A percentile compares a stretch with the other conserved stretches of the same genome.
phyloP scores from a whole-genome alignment of 768 basidiomycete species.

The Suillus subaureus region DNA sequence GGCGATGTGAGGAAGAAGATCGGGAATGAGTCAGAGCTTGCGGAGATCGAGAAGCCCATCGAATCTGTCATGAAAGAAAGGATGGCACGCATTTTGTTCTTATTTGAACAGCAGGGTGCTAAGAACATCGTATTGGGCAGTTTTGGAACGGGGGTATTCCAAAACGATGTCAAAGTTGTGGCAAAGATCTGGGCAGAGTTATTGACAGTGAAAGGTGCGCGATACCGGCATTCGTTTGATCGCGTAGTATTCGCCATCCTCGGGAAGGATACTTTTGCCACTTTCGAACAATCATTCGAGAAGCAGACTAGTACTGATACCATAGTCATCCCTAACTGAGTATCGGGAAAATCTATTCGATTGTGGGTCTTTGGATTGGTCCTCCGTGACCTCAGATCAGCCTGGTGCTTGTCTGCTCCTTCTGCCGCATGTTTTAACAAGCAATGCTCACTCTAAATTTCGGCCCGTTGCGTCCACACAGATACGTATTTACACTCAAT shows the following conservation, averaged over 20 bases:
- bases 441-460: background rate
- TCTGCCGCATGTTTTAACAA: background rate
- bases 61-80: constrained; percentile 64
- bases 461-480: background rate
- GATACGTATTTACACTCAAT: background rate
- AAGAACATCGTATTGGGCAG: constrained; percentile 68
- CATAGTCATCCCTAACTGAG: background rate
- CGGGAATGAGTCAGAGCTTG: background rate
- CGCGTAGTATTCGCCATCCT: constrained; percentile 69
- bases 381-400: background rate
- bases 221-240: constrained; percentile 62
- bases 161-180: constrained; percentile 59
- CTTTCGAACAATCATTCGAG: constrained; percentile 42
- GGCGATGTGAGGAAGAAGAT: constrained; percentile 43
- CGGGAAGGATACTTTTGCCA: constrained; percentile 48
- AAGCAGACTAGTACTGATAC: constrained; percentile 10
- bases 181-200: constrained; percentile 69
- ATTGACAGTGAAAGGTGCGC: constrained; percentile 46
- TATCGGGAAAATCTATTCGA: background rate
- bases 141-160: constrained; percentile 80
- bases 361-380: background rate
- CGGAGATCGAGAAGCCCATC: constrained; percentile 42
- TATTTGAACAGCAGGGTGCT: constrained; percentile 65
- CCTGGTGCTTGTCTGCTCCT: background rate
- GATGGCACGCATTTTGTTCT: constrained; percentile 65